Percentiles rank a stretch among this genome's conserved stretches.
These are phyloP conservation scores for Elongisporangium anandrum DNA, from an alignment of 352 stramenopile species.

Conservation along the genomic window DNA sequence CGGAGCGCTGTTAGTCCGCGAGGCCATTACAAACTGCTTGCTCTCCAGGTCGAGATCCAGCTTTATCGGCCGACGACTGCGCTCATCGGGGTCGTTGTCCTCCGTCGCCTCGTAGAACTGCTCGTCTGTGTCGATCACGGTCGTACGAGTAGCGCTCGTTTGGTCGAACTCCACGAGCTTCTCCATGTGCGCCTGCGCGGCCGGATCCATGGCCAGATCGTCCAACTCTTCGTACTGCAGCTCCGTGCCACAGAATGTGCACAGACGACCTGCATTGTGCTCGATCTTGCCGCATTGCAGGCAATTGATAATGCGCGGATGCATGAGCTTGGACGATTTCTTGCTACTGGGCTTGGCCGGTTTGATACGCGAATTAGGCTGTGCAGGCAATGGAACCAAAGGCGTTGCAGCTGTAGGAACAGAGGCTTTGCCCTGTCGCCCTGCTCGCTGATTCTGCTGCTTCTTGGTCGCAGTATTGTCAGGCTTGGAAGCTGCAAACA, in stretches of 20 bases:
- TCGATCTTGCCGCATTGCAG: slow-evolving; percentile 65
- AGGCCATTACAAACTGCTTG: slow-evolving; percentile 26
- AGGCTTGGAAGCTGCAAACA: slow-evolving; percentile 25
- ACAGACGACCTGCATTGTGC: slow-evolving; percentile 47
- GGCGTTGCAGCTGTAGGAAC: background rate
- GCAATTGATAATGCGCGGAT: slow-evolving; percentile 67
- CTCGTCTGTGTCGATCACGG: slow-evolving; percentile 38
- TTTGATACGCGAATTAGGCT: slow-evolving; percentile 46
- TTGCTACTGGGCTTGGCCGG: slow-evolving; percentile 32
- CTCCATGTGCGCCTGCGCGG: slow-evolving; percentile 49
- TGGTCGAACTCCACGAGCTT: slow-evolving; percentile 47
- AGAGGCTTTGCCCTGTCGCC: background rate
- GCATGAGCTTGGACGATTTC: slow-evolving; percentile 42
- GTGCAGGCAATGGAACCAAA: slow-evolving; percentile 33
- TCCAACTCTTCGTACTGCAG: slow-evolving; percentile 50
- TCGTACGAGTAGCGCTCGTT: slow-evolving; percentile 34
- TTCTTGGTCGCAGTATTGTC: background rate
- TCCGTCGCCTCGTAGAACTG: slow-evolving; percentile 28
- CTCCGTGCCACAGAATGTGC: slow-evolving; percentile 51
- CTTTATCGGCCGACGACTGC: slow-evolving; percentile 21
- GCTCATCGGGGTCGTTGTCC: slow-evolving; percentile 4
- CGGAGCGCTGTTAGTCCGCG: background rate
- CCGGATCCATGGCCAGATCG: slow-evolving; percentile 22
- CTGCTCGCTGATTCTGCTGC: slow-evolving; percentile 6
- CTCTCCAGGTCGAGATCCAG: slow-evolving; percentile 49